Conservation (phyloP, 2,329 filamentous ascomycete genomes). For the Aspergillus ochraceus region DNA sequence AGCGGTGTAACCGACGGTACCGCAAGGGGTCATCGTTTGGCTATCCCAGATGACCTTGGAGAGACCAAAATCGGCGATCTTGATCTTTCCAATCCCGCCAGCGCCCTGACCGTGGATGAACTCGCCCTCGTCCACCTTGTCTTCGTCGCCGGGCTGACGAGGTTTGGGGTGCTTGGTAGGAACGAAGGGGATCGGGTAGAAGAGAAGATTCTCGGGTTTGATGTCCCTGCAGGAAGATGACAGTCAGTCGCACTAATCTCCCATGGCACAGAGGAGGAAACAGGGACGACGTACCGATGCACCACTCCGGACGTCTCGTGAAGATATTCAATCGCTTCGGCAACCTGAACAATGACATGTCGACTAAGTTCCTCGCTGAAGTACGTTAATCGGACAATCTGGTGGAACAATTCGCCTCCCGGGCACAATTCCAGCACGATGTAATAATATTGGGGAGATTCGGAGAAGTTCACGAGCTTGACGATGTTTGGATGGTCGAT, state of each 20-base stretch:
- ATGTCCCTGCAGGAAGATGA: conserved; percentile 53
- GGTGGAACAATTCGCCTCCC: conserved; percentile 95
- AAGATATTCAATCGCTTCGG: conserved; percentile 88
- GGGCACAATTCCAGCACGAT: conserved; percentile 94
- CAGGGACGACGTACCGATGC: conserved; percentile 72
- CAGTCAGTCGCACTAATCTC: neutral
- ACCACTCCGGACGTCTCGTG: conserved; percentile 95
- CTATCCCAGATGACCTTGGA: conserved; percentile 99
- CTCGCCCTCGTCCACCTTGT: conserved; percentile 95
- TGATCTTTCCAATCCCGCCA: conserved; percentile 91
- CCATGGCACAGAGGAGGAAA: neutral
- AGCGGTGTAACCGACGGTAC: conserved; percentile 95
- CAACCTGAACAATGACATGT: conserved; percentile 93
- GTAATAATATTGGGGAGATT: conserved; percentile 94
- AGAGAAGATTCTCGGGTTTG: conserved; percentile 96
- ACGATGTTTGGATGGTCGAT: conserved; percentile 96
- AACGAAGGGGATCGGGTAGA: conserved; percentile 79
- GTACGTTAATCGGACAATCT: conserved; percentile 96
- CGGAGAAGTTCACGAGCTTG: conserved; percentile 88
- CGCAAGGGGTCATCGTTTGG: conserved; percentile 98
- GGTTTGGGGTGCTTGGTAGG: conserved; percentile 80
- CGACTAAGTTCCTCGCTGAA: conserved; percentile 95
- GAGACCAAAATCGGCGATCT: conserved; percentile 96
- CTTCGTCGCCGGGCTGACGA: conserved; percentile 83
- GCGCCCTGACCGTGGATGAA: conserved; percentile 78